Percentiles rank a stretch among this genome's conserved stretches.
These are phyloP conservation scores for Triticum timopheevii DNA, from an alignment of 176 grass and related monocot species.

Conservation along the genomic window DNA sequence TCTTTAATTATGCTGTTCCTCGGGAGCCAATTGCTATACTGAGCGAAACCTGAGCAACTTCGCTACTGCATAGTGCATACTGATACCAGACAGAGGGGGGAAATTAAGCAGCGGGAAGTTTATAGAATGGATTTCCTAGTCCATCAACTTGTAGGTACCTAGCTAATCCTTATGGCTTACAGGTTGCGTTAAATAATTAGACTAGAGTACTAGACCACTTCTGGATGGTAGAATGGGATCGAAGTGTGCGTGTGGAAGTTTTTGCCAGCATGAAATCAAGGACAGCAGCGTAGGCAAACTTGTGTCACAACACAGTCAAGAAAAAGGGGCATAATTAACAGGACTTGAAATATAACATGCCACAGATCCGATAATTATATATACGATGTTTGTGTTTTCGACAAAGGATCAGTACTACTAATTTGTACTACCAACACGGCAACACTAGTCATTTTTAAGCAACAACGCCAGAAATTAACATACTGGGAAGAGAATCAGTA, in stretches of 20 bases:
- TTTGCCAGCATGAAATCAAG: conserved; percentile 8
- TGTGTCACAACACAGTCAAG: background rate
- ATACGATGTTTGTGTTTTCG: background rate
- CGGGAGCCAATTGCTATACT: background rate
- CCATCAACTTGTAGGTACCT: background rate
- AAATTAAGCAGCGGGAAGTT: background rate
- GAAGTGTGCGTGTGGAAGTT: background rate
- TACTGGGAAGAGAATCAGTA: background rate
- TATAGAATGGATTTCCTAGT: background rate
- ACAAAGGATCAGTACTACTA: background rate
- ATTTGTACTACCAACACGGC: background rate
- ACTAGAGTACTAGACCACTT: background rate
- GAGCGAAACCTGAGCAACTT: background rate
- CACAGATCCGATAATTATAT: background rate
- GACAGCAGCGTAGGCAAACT: background rate
- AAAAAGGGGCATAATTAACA: background rate
- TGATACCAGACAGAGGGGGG: background rate
- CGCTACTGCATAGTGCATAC: background rate
- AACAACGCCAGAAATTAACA: background rate
- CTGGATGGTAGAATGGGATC: background rate
- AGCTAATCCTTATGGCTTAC: no score
- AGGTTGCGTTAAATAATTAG: no score
- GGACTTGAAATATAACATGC: background rate
- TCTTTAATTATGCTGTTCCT: background rate
- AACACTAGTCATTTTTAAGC: background rate